phyloP scores from a whole-genome alignment of 129 eudicot genomes.

The Arctium lappa region DNA sequence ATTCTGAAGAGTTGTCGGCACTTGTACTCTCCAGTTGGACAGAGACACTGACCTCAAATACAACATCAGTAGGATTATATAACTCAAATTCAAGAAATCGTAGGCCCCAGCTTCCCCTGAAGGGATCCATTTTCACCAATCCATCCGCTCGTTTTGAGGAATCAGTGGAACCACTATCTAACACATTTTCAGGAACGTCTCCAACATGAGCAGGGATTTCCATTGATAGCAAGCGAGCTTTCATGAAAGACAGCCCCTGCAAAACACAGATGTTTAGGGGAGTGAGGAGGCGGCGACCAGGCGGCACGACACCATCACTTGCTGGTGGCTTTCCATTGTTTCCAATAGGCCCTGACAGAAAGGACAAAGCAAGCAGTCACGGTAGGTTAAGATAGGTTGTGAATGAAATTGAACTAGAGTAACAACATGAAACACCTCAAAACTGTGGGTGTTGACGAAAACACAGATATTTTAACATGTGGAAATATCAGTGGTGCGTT shows the following conservation, averaged over 20 bases:
- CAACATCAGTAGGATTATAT: conserved; percentile 85
- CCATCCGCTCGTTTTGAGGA: conserved; percentile 42
- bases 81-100: conserved; percentile 89
- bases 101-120: conserved; percentile 96
- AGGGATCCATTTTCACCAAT: conserved; percentile 76
- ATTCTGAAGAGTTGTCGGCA: conserved; percentile 36
- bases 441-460: no score
- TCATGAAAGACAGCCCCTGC: conserved; percentile 83
- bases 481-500: no score
- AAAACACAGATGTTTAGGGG: conserved; percentile 84
- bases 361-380: not conserved
- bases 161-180: conserved; percentile 21
- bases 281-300: conserved; percentile 84
- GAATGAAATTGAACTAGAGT: no score
- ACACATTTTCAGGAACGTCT: conserved; percentile 36
- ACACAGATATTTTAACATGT: no score
- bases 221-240: conserved; percentile 90
- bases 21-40: conserved; percentile 59
- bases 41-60: conserved; percentile 78
- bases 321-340: conserved; percentile 41
- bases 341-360: conserved; percentile 49
- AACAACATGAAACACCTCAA: no score
- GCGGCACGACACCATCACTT: conserved; percentile 46
- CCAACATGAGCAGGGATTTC: conserved; percentile 93
- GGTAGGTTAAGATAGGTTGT: no score